Conservation (phyloP, 371 early-diverging fungal genomes). For the Blakeslea trispora region DNA sequence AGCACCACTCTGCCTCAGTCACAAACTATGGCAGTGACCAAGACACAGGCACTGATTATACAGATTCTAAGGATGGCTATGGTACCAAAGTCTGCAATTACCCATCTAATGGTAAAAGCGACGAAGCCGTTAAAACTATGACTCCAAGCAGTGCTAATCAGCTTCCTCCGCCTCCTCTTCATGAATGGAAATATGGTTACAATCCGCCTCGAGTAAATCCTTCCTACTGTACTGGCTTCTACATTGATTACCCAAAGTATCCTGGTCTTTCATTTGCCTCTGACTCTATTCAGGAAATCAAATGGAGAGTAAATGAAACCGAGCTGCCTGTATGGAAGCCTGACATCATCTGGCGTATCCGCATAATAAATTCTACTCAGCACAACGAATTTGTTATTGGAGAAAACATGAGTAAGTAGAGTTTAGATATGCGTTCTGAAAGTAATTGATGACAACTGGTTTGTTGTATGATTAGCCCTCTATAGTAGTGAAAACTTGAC, state of each 20-base stretch:
- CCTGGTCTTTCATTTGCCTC: neutral
- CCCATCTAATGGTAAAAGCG: no score
- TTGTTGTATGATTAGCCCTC: no score
- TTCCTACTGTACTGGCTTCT: neutral
- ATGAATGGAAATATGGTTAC: neutral
- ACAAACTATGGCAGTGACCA: no score
- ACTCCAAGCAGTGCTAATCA: no score
- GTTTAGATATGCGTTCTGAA: no score
- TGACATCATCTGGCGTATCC: neutral
- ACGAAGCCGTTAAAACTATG: no score
- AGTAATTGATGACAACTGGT: no score
- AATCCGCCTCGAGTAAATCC: neutral
- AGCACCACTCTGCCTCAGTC: no score
- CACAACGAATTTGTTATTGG: neutral
- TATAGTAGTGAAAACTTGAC: conserved; percentile 5
- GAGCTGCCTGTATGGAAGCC: neutral
- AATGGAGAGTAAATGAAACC: neutral
- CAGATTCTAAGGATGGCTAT: no score
- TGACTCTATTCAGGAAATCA: neutral
- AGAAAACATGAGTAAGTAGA: neutral
- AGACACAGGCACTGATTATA: no score
- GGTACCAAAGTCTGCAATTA: no score
- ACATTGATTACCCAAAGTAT: neutral
- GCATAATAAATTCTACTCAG: neutral
- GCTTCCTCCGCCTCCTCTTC: neutral